These are phyloP conservation scores for Rosa lucieae DNA, from an alignment of 306 rosid genomes.

Conservation along the genomic window DNA sequence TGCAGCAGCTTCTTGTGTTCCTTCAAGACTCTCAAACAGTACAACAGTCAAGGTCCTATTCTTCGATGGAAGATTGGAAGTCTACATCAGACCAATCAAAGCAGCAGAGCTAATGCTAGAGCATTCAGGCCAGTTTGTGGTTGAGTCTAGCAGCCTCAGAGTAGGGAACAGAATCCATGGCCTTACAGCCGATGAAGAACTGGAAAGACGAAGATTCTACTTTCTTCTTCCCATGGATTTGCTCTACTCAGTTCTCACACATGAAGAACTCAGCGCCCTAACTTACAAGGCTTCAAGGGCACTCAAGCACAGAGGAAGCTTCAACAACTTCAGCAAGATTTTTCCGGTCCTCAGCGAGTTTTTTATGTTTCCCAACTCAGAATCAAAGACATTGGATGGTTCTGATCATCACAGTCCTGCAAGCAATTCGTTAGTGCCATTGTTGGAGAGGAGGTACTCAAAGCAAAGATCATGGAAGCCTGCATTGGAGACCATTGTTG, in stretches of 20 bases:
- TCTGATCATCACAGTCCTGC: background rate
- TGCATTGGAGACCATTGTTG: constrained; percentile 79
- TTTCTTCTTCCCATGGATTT: constrained; percentile 86
- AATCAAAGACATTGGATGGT: constrained; percentile 37
- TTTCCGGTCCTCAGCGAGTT: constrained; percentile 66
- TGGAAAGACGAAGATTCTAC: constrained; percentile 54
- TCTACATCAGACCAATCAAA: constrained; percentile 50
- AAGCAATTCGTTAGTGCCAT: constrained; percentile 26
- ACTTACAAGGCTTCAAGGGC: constrained; percentile 59
- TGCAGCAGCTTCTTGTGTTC: constrained; percentile 64
- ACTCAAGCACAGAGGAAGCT: constrained; percentile 42
- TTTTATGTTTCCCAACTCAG: constrained; percentile 58
- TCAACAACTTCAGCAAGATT: constrained; percentile 60
- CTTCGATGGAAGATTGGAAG: constrained; percentile 56
- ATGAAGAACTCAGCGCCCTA: constrained; percentile 69
- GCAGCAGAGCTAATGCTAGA: constrained; percentile 75
- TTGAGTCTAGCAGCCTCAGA: constrained; percentile 65
- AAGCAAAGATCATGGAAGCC: constrained; percentile 93
- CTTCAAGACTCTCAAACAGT: constrained; percentile 42
- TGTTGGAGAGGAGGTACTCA: constrained; percentile 37
- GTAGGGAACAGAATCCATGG: constrained; percentile 80
- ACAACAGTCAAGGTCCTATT: constrained; percentile 49
- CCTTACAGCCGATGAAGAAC: constrained; percentile 62
- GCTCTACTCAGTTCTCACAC: constrained; percentile 78
- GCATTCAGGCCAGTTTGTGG: constrained; percentile 63